Conservation (phyloP, 768 basidiomycete genomes). For the Auriscalpium microsporum region DNA sequence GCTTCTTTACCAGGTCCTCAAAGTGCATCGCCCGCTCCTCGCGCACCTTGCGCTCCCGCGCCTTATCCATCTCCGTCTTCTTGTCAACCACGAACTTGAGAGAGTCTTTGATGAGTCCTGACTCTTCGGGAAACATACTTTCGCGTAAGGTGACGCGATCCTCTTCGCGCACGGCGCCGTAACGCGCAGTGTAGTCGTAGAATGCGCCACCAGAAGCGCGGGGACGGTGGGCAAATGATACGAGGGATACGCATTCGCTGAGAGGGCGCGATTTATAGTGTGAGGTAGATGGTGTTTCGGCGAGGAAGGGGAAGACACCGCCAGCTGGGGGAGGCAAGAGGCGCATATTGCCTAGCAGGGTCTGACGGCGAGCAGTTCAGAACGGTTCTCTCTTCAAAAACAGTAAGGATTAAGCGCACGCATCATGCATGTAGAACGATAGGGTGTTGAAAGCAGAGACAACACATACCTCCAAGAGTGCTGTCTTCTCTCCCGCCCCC, state of each 20-base stretch:
- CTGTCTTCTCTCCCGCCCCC: slow-evolving; percentile 52
- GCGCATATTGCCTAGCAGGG: slow-evolving; percentile 62
- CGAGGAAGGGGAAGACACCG: slow-evolving; percentile 75
- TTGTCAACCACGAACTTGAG: slow-evolving; percentile 2
- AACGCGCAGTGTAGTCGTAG: slow-evolving; percentile 88
- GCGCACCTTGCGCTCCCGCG: slow-evolving; percentile 8
- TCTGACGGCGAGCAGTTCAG: slow-evolving; percentile 26
- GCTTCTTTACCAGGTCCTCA: slow-evolving; percentile 40
- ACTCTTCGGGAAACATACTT: slow-evolving; percentile 39
- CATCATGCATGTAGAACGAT: not conserved
- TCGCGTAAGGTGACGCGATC: slow-evolving; percentile 72
- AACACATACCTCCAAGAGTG: slow-evolving; percentile 52
- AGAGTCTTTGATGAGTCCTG: slow-evolving; percentile 3
- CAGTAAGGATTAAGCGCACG: too few relatives aligned
- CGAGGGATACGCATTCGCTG: slow-evolving; percentile 46
- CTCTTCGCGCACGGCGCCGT: slow-evolving; percentile 80
- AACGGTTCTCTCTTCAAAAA: too few relatives aligned
- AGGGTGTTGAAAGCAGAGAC: not conserved
- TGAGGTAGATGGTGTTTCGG: slow-evolving; percentile 16
- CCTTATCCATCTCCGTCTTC: slow-evolving; percentile 3
- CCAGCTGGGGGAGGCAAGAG: slow-evolving; percentile 56
- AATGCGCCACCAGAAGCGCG: slow-evolving; percentile 60
- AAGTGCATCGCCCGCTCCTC: slow-evolving; percentile 30
- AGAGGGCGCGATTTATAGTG: slow-evolving; percentile 7
- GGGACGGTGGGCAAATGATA: slow-evolving; percentile 61